A percentile compares a stretch with the other conserved stretches of the same genome.
Conservation (phyloP, 176 grass and related monocot species). For the Eleusine coracana region DNA sequence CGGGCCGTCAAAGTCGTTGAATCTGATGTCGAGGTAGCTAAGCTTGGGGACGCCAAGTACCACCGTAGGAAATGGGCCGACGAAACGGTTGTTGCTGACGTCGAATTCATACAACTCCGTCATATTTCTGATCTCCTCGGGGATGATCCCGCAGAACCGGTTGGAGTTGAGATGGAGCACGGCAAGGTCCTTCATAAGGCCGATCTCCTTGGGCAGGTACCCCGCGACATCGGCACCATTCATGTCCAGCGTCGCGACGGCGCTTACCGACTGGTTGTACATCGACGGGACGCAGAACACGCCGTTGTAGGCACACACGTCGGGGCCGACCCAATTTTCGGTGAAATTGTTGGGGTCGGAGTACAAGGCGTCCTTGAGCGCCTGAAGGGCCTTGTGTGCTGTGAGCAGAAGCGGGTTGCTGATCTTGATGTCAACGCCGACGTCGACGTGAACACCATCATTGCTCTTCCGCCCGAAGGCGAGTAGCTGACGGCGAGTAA, state of each 20-base stretch:
- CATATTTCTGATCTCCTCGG: slow-evolving; percentile 37
- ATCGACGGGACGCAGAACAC: slow-evolving; percentile 10
- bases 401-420: slow-evolving; percentile 7
- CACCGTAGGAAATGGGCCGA: slow-evolving; percentile 27
- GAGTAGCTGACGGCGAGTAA: neutral
- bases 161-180: slow-evolving; percentile 58
- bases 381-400: slow-evolving; percentile 26
- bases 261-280: slow-evolving; percentile 20
- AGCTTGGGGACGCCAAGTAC: slow-evolving; percentile 21
- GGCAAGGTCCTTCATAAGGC: slow-evolving; percentile 40
- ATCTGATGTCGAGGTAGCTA: slow-evolving; percentile 64
- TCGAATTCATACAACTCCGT: slow-evolving; percentile 41
- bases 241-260: slow-evolving; percentile 40
- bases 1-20: slow-evolving; percentile 58
- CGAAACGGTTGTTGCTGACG: slow-evolving; percentile 56
- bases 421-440: slow-evolving; percentile 29
- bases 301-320: slow-evolving; percentile 49
- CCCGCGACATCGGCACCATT: slow-evolving; percentile 47
- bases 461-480: neutral
- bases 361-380: slow-evolving; percentile 11
- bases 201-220: slow-evolving; percentile 44
- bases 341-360: slow-evolving; percentile 46
- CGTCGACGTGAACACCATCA: slow-evolving; percentile 26
- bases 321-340: slow-evolving; percentile 30
- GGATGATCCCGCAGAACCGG: slow-evolving; percentile 53